These are phyloP conservation scores for Dryas integrifolia DNA, from an alignment of 331 rosid species.

Conservation along the genomic window DNA sequence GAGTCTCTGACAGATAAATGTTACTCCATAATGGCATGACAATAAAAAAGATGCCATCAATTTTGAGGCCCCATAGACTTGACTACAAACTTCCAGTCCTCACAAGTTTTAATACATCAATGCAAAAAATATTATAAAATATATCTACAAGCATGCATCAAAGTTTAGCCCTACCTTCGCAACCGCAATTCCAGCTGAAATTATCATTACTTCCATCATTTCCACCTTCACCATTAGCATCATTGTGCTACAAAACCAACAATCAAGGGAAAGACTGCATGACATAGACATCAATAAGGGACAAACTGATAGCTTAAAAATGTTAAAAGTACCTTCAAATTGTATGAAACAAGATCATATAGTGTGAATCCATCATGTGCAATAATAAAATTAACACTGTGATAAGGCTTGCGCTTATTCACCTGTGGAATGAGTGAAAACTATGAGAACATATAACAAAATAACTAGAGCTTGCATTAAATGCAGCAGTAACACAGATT, in stretches of 20 bases:
- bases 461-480: background rate
- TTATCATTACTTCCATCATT: slow-evolving; percentile 83
- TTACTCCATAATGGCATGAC: background rate
- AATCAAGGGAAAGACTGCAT: slow-evolving; percentile 26
- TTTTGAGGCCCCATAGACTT: background rate
- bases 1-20: background rate
- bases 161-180: slow-evolving; percentile 60
- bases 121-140: background rate
- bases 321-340: slow-evolving; percentile 64
- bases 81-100: background rate
- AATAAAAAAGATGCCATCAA: background rate
- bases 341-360: slow-evolving; percentile 87
- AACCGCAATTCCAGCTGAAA: slow-evolving; percentile 97
- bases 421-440: slow-evolving; percentile 49
- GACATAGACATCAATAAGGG: slow-evolving; percentile 11
- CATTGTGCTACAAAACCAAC: slow-evolving; percentile 76
- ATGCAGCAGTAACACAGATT: slow-evolving; percentile 1
- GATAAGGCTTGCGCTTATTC: slow-evolving; percentile 88
- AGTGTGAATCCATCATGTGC: slow-evolving; percentile 95
- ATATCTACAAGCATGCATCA: slow-evolving; percentile 8
- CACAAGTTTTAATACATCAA: background rate
- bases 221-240: slow-evolving; percentile 96
- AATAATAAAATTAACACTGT: slow-evolving; percentile 72
- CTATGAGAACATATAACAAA: background rate
- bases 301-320: background rate